Evolutionary conservation across 768 basidiomycete species (phyloP).

Genomic region (Obba rivulosa): DNA sequence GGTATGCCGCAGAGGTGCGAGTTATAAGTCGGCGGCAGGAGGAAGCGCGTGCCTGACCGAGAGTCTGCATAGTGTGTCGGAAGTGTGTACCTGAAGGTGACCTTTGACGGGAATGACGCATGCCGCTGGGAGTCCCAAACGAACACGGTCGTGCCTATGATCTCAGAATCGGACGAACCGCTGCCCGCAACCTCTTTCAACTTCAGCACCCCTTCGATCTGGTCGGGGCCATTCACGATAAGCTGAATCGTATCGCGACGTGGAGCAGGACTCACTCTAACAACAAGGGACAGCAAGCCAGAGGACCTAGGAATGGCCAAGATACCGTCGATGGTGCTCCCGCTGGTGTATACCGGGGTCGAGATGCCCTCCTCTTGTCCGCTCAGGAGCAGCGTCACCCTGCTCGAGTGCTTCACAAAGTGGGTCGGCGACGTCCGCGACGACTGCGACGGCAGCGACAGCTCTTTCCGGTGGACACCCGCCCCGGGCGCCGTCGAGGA

Average conservation of each 20-base stretch:
- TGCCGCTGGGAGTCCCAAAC: conserved; percentile 15
- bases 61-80: conserved; percentile 16
- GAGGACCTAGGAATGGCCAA: conserved; percentile 15
- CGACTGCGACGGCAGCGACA: background rate
- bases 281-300: conserved; percentile 15
- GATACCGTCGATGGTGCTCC: conserved; percentile 19
- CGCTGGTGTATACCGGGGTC: conserved; percentile 15
- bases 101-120: conserved; percentile 16
- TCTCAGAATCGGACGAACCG: conserved; percentile 7
- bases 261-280: conserved; percentile 12
- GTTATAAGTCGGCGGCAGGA: conserved; percentile 19
- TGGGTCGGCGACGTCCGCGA: conserved; percentile 1
- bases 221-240: background rate
- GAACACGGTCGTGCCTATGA: conserved; percentile 16
- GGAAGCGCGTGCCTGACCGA: conserved; percentile 5
- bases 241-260: background rate
- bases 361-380: conserved; percentile 14
- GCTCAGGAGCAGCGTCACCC: conserved; percentile 18
- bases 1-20: conserved; percentile 17
- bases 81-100: conserved; percentile 19
- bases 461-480: too few species aligned
- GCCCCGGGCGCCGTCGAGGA: too few species aligned
- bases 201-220: conserved; percentile 24
- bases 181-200: conserved; percentile 23
- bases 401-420: conserved; percentile 19